Percentiles rank a stretch among this genome's conserved stretches.
Evolutionary conservation across 768 basidiomycete species (phyloP).

Genomic region (Boletus insuetus): DNA sequence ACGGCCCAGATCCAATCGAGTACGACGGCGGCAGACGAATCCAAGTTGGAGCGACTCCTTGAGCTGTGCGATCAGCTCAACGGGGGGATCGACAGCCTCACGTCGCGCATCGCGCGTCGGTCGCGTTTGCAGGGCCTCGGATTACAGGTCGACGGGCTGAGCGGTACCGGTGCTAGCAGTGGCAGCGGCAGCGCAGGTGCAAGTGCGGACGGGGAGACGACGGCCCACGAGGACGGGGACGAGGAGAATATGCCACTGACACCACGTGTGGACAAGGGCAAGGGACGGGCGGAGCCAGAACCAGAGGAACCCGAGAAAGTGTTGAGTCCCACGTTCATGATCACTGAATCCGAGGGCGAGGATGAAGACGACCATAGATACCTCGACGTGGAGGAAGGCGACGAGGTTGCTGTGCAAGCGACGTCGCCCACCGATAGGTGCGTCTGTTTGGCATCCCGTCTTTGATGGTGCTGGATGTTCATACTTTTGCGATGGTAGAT

Average conservation of each 20-base stretch:
- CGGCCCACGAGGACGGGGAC: conserved; percentile 8
- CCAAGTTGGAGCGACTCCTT: conserved; percentile 65
- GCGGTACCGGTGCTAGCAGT: conserved; percentile 25
- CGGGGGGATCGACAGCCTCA: conserved; percentile 48
- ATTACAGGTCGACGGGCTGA: conserved; percentile 33
- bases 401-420: conserved; percentile 16
- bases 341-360: conserved; percentile 52
- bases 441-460: conserved; percentile 13
- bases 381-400: conserved; percentile 36
- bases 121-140: conserved; percentile 47
- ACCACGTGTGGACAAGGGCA: conserved; percentile 75
- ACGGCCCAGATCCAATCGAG: conserved; percentile 47
- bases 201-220: not conserved
- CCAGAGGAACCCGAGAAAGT: conserved; percentile 69
- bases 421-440: conserved; percentile 49
- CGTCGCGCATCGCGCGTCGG: conserved; percentile 36
- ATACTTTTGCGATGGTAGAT: conserved; percentile 38
- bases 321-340: conserved; percentile 62
- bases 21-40: conserved; percentile 47
- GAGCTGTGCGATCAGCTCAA: conserved; percentile 70
- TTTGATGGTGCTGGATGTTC: not conserved
- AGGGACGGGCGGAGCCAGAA: conserved; percentile 66
- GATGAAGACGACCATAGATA: conserved; percentile 40
- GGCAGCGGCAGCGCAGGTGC: conserved; percentile 24
- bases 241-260: conserved; percentile 45